Percentiles rank a stretch among this genome's conserved stretches.
Evolutionary conservation across 1,284 basidiomycete species (phyloP).

Genomic region (Laetiporus sulphureus): DNA sequence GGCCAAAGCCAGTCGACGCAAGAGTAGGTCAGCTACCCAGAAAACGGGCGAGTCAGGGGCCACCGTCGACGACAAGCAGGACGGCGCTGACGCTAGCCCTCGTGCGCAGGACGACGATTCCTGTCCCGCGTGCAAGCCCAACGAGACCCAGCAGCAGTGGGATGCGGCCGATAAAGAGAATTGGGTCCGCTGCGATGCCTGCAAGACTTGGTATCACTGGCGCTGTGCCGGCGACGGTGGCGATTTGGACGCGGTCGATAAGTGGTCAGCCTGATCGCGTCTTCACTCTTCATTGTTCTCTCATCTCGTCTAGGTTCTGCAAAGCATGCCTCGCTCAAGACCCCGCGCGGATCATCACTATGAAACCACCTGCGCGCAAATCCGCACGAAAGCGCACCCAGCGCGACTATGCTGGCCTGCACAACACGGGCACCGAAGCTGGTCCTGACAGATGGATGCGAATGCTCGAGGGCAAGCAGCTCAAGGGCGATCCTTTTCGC

Average conservation of each 20-base stretch:
- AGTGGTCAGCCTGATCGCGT: slow-evolving; percentile 39
- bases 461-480: slow-evolving; percentile 58
- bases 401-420: slow-evolving; percentile 71
- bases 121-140: slow-evolving; percentile 20
- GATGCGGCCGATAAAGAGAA: slow-evolving; percentile 45
- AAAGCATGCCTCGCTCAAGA: slow-evolving; percentile 52
- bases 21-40: slow-evolving; percentile 12
- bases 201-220: slow-evolving; percentile 81
- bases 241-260: slow-evolving; percentile 54
- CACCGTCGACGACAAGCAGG: not conserved
- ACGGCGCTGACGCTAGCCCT: slow-evolving; percentile 4
- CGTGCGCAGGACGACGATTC: slow-evolving; percentile 12
- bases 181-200: slow-evolving; percentile 73
- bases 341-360: slow-evolving; percentile 56
- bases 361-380: slow-evolving; percentile 72
- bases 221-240: slow-evolving; percentile 62
- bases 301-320: slow-evolving; percentile 57
- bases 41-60: slow-evolving; percentile 21
- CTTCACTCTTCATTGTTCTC: not conserved
- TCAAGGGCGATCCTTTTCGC: slow-evolving; percentile 56
- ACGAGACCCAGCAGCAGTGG: slow-evolving; percentile 3
- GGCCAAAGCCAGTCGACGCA: slow-evolving; percentile 21
- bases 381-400: slow-evolving; percentile 66
- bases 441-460: slow-evolving; percentile 64
- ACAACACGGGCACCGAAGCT: slow-evolving; percentile 47